These are phyloP conservation scores for Eudorina sp. DNA, from an alignment of 139 green algal genomes.

Conservation along the genomic window DNA sequence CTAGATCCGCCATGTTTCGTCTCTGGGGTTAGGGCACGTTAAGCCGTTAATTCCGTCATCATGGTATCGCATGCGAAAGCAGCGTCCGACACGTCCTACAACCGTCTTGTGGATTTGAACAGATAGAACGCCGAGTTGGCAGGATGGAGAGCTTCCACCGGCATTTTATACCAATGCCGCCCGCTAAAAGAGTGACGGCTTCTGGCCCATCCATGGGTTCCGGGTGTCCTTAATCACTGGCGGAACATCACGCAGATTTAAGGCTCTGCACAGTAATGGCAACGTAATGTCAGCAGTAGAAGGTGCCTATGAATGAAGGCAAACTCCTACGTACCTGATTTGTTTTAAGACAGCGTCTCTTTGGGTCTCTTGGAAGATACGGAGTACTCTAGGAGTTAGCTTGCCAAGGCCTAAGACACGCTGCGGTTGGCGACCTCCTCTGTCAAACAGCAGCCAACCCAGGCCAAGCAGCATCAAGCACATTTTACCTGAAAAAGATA, in stretches of 20 bases:
- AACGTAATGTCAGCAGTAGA: neutral
- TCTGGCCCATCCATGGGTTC: constrained; percentile 34
- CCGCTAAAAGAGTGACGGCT: constrained; percentile 18
- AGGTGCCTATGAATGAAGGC: neutral
- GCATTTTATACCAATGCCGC: too few species aligned
- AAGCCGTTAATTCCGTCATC: too few species aligned
- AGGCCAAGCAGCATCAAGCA: too few species aligned
- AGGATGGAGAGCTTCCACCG: too few species aligned
- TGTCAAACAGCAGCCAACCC: too few species aligned
- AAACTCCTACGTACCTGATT: neutral
- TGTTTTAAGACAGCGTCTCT: neutral
- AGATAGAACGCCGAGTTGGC: too few species aligned
- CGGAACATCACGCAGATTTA: constrained; percentile 25
- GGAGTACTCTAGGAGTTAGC: neutral
- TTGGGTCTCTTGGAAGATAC: neutral
- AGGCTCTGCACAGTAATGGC: neutral
- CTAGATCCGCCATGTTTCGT: too few species aligned
- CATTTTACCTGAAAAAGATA: constrained; percentile 20
- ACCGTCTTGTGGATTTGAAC: too few species aligned
- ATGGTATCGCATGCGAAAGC: too few species aligned
- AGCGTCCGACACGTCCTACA: too few species aligned
- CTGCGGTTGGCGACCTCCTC: neutral
- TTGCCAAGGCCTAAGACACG: constrained; percentile 30
- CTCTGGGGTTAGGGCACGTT: too few species aligned
- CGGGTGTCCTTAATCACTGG: constrained; percentile 13